phyloP scores from a whole-genome alignment of 306 rosid genomes.

The Pterocarpus santalinus region DNA sequence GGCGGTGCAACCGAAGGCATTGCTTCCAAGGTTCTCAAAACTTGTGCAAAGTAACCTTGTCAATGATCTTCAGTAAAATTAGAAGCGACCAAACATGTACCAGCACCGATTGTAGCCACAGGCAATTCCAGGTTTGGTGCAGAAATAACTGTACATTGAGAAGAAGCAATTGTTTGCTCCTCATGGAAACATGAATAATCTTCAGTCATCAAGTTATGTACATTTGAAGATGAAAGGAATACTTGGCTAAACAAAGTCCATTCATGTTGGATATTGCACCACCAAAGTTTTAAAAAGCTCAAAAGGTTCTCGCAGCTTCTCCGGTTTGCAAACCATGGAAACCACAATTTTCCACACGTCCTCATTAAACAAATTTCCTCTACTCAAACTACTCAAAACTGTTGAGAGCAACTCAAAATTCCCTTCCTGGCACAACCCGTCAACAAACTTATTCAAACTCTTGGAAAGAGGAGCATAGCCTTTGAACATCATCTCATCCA shows the following conservation, averaged over 20 bases:
- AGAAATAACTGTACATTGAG: neutral
- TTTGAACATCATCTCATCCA: slow-evolving; percentile 84
- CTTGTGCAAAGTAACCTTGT: neutral
- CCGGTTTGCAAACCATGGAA: slow-evolving; percentile 56
- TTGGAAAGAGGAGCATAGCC: slow-evolving; percentile 56
- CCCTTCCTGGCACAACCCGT: slow-evolving; percentile 55
- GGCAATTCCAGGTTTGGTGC: neutral
- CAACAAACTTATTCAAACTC: slow-evolving; percentile 54
- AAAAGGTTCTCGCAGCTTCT: slow-evolving; percentile 47
- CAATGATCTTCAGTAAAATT: neutral
- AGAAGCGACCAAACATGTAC: neutral
- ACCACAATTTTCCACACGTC: slow-evolving; percentile 57
- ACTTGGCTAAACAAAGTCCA: neutral
- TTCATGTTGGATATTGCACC: slow-evolving; percentile 16
- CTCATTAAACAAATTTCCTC: slow-evolving; percentile 48
- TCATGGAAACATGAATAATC: neutral
- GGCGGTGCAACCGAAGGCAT: no score
- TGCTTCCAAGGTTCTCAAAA: neutral
- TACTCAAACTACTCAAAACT: slow-evolving; percentile 57
- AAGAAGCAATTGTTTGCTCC: neutral
- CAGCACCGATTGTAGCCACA: neutral
- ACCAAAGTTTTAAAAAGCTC: slow-evolving; percentile 53
- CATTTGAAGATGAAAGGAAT: slow-evolving; percentile 13
- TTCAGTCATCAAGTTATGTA: neutral
- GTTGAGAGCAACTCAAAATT: slow-evolving; percentile 55